Evolutionary conservation across 768 basidiomycete species (phyloP), one percentile per base, ranked within the genome.

Genomic region (Tulasnella sp.): DNA sequence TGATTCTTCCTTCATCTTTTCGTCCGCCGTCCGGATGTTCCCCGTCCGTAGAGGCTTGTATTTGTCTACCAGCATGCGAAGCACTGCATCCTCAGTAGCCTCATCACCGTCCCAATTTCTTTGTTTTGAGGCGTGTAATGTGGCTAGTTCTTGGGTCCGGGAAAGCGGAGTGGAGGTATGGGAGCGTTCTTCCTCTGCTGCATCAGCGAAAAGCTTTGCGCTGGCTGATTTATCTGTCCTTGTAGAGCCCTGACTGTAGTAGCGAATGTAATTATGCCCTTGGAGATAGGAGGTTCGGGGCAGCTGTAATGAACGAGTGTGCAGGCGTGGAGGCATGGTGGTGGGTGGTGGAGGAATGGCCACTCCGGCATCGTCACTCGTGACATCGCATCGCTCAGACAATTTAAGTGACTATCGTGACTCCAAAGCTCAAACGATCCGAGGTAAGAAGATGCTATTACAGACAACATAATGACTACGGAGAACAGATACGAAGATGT

Each of bases 21-120:
- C 87, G 75, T 94, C 92, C 8, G 92, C 92, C 0, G 89, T 87
- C 80, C 87, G 85, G 62, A 93, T 88, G 16, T 85, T 84, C 12
- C 90, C 91, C 12, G 87, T 88, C n/a, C 93, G 88, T 44, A 95
- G 85, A 1, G 94, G 94, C 84, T 93, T 95, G 86, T 95, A 92
- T 83, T 94, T 93, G 86, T 96, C 94, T 44, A 95, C 88, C 7
- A 96, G 88, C 93, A 97, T 96, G 31, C 94, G 89, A 24, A 94
- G 86, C 0, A 96, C 91, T 0, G 91, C 89, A 85, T 93, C 91
- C 76, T 90, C 86, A 1, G 90, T 87, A 9, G 88, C 87, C 84
- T 95, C 94, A 16, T 95, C 93, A 0, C 93, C 93, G 1, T 89
- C 89, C 94, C 93, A 95, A 83, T 94, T 92, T 79, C 89, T 87